Percentiles rank a stretch among this genome's conserved stretches.
Evolutionary conservation across 176 grass and related monocot genomes (phyloP).

Genomic region (Coix lacrymajobi): DNA sequence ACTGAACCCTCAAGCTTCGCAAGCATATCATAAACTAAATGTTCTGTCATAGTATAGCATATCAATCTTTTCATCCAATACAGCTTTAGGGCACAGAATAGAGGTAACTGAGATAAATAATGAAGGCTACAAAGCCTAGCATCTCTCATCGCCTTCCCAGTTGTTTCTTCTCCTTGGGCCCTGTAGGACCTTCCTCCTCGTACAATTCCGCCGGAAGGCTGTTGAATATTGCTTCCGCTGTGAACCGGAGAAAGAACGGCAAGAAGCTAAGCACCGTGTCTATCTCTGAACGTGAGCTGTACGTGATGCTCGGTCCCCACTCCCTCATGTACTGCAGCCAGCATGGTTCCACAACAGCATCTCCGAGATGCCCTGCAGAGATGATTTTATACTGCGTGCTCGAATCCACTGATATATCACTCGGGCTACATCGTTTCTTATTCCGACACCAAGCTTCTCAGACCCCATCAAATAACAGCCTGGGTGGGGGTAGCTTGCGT

Average conservation of each 20-base stretch:
- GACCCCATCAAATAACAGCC: constrained; percentile 82
- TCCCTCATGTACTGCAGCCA: constrained; percentile 99
- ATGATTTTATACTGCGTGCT: constrained; percentile 65
- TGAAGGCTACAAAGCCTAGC: constrained; percentile 20
- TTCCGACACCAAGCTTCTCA: constrained; percentile 64
- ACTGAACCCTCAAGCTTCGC: background rate
- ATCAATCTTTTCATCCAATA: background rate
- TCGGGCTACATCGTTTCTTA: constrained; percentile 73
- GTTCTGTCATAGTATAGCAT: background rate
- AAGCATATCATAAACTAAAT: background rate
- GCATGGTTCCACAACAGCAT: constrained; percentile 48
- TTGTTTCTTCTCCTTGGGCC: constrained; percentile 95
- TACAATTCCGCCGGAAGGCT: constrained; percentile 80
- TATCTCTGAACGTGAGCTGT: constrained; percentile 73
- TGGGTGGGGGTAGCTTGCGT: constrained; percentile 78
- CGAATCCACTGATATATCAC: constrained; percentile 57
- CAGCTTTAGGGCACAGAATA: background rate
- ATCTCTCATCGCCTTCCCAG: constrained; percentile 84
- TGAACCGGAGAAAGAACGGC: constrained; percentile 72
- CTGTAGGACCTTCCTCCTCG: constrained; percentile 87
- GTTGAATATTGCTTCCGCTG: constrained; percentile 65
- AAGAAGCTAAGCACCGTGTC: constrained; percentile 67
- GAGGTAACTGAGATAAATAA: background rate
- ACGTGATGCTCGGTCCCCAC: constrained; percentile 74
- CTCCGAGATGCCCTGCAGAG: constrained; percentile 59